These are phyloP conservation scores for Mortierella hygrophila DNA, from an alignment of 192 early-diverging fungal genomes.

Conservation along the genomic window DNA sequence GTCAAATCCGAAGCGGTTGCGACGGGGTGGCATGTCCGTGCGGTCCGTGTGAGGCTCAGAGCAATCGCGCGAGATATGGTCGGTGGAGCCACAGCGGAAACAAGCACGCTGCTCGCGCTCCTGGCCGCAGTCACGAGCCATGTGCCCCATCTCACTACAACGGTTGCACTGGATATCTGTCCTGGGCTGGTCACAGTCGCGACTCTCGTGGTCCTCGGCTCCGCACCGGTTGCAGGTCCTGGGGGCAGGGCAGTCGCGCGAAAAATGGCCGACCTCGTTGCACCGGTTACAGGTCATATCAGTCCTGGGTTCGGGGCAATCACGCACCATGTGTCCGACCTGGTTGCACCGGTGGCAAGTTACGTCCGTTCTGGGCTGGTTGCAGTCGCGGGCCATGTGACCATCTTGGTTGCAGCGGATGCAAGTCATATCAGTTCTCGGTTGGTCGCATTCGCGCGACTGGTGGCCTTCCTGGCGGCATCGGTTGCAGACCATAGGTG, in stretches of 20 bases:
- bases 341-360: slow-evolving; percentile 29
- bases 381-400: slow-evolving; percentile 61
- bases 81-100: slow-evolving; percentile 53
- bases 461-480: slow-evolving; percentile 36
- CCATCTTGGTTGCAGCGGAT: slow-evolving; percentile 59
- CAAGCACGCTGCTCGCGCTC: slow-evolving; percentile 1
- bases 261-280: slow-evolving; percentile 19
- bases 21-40: not conserved
- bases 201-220: slow-evolving; percentile 1
- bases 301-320: slow-evolving; percentile 44
- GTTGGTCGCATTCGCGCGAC: slow-evolving; percentile 44
- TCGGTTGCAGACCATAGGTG: slow-evolving; percentile 22
- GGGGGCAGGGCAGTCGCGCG: slow-evolving; percentile 20
- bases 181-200: slow-evolving; percentile 15
- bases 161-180: slow-evolving; percentile 11
- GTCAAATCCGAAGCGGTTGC: slow-evolving; percentile 10
- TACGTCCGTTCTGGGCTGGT: slow-evolving; percentile 24
- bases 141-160: slow-evolving; percentile 62
- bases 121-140: slow-evolving; percentile 18
- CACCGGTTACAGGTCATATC: slow-evolving; percentile 21
- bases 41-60: slow-evolving; percentile 18
- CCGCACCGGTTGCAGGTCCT: slow-evolving; percentile 53
- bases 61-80: slow-evolving; percentile 61
- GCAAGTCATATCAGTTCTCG: slow-evolving; percentile 35
- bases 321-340: slow-evolving; percentile 60